Percentiles rank a stretch among this genome's conserved stretches.
phyloP scores from a whole-genome alignment of 192 early-diverging fungal genomes.

The Coemansia sp. region DNA sequence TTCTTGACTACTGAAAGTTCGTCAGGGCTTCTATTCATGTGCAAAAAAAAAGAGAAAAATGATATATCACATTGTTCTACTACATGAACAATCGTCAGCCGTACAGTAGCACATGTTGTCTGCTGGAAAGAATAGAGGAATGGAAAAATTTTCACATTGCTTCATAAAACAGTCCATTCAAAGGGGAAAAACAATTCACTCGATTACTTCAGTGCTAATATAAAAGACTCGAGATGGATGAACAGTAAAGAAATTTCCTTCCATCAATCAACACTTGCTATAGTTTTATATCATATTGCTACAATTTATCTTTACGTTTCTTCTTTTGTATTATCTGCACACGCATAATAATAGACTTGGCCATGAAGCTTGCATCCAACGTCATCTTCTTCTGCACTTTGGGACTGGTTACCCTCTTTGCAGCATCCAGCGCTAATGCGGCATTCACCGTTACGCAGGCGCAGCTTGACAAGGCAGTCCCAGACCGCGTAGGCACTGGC shows the following conservation, averaged over 20 bases:
- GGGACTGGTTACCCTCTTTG: neutral
- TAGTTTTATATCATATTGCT: neutral
- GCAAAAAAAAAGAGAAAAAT: neutral
- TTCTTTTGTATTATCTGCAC: neutral
- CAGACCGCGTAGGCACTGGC: slow-evolving; percentile 13
- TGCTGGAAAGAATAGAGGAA: too few species aligned
- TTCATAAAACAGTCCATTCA: too few species aligned
- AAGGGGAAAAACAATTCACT: too few species aligned
- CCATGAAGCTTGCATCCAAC: neutral
- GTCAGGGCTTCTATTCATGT: too few species aligned
- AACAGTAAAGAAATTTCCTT: too few species aligned
- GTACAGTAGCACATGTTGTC: too few species aligned
- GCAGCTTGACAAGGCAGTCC: slow-evolving; percentile 33
- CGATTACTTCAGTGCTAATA: too few species aligned
- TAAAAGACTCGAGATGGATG: too few species aligned
- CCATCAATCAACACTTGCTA: too few species aligned
- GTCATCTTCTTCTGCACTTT: neutral
- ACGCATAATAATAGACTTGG: neutral
- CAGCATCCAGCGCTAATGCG: neutral
- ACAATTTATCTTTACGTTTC: neutral
- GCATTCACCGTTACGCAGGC: slow-evolving; percentile 14
- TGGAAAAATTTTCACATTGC: too few species aligned
- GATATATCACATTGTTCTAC: too few species aligned
- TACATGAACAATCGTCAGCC: too few species aligned
- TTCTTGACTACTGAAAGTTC: neutral